Percentiles rank a stretch among this genome's conserved stretches.
Conservation (phyloP, 2,329 filamentous ascomycete species). For the Incumbomyces lentus region DNA sequence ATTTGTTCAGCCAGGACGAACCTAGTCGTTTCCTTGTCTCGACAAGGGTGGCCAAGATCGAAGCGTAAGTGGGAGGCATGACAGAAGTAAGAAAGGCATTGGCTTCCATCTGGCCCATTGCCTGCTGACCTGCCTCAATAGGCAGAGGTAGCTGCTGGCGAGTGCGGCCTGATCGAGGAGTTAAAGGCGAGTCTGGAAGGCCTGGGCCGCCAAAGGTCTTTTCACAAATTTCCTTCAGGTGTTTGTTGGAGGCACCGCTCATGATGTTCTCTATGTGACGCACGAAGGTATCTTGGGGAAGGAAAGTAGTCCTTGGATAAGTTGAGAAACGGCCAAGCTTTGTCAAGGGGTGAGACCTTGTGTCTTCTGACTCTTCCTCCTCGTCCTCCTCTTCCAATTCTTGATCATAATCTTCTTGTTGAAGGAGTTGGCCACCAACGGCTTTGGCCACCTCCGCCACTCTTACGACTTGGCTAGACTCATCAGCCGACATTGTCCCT, state of each 20-base stretch:
- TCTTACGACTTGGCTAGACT: conserved; percentile 16
- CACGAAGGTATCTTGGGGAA: conserved; percentile 61
- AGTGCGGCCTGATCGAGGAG: conserved; percentile 43
- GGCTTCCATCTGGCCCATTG: conserved; percentile 52
- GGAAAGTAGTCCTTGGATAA: conserved; percentile 59
- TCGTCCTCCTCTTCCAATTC: conserved; percentile 29
- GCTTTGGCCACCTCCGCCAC: conserved; percentile 26
- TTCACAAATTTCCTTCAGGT: conserved; percentile 63
- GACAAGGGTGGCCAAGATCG: conserved; percentile 44
- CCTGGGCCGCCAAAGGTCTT: conserved; percentile 64
- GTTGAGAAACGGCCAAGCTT: conserved; percentile 63
- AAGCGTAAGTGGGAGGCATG: conserved; percentile 53
- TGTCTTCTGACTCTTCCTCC: conserved; percentile 29
- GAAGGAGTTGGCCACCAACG: conserved; percentile 32
- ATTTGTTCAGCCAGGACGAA: conserved; percentile 45
- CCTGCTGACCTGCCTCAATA: conserved; percentile 43
- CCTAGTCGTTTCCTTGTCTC: conserved; percentile 53
- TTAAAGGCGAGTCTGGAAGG: conserved; percentile 62
- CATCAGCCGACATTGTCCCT: conserved; percentile 13
- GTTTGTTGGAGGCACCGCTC: conserved; percentile 57
- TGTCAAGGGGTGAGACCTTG: conserved; percentile 65
- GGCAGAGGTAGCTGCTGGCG: conserved; percentile 49
- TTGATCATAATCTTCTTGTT: conserved; percentile 32
- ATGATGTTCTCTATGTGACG: conserved; percentile 61
- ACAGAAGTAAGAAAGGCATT: conserved; percentile 50